Percentiles rank a stretch among this genome's conserved stretches.
These are phyloP conservation scores for Xylaria nigripes DNA, from an alignment of 495 filamentous ascomycete species.

Conservation along the genomic window DNA sequence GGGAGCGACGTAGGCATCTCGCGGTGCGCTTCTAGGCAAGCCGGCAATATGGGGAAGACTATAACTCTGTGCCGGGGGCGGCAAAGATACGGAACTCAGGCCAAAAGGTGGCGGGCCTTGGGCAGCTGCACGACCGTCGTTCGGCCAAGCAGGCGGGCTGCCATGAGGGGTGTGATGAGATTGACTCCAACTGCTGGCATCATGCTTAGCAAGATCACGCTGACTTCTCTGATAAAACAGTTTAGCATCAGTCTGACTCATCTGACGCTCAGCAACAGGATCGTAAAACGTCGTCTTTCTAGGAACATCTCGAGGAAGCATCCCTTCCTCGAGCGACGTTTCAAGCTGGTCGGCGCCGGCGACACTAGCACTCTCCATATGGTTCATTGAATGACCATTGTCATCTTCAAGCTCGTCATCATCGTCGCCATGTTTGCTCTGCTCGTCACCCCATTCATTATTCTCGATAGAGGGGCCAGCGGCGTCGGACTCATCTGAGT, in stretches of 20 bases:
- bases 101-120: constrained; percentile 7
- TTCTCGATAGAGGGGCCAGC: constrained; percentile 12
- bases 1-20: constrained; percentile 21
- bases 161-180: constrained; percentile 38
- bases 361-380: neutral
- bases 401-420: constrained; percentile 14
- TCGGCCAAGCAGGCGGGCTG: constrained; percentile 31
- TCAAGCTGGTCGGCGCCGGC: constrained; percentile 8
- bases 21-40: constrained; percentile 12
- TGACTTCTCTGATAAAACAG: constrained; percentile 91
- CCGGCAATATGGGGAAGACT: constrained; percentile 24
- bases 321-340: constrained; percentile 38
- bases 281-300: constrained; percentile 78
- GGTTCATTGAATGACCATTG: neutral
- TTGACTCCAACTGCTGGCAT: constrained; percentile 40
- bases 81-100: constrained; percentile 12
- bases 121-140: neutral
- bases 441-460: constrained; percentile 8
- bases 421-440: constrained; percentile 1
- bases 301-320: constrained; percentile 67
- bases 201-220: constrained; percentile 43
- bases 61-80: constrained; percentile 18
- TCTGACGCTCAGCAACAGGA: constrained; percentile 78
- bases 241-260: constrained; percentile 86
- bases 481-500: constrained; percentile 21